Evolutionary conservation across 345 rosid genomes (phyloP), one percentile per base, ranked within the genome.

Genomic region (Lumnitzera racemosa): DNA sequence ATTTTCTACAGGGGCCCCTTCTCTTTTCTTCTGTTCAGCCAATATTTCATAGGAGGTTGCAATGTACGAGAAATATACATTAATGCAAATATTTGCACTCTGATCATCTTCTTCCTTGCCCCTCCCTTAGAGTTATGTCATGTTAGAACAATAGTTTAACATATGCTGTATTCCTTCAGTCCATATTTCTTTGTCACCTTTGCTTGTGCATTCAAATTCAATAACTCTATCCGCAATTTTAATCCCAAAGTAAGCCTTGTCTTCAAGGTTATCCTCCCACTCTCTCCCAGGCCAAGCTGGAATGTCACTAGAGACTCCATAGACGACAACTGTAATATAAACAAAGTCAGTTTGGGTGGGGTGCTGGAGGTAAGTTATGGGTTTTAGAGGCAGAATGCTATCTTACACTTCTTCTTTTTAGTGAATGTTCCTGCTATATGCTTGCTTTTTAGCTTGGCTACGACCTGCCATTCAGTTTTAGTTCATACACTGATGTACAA

Each of bases 341-440:
- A 31, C 46, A 57, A 50, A n/a, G 57, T 60, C 56, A 29, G 36
- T 54, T 51, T 56, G 51, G 47, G 17, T 68, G 16, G 12, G 47
- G 4, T 20, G 31, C 31, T 27, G 49, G 59, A 58, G 51, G 29
- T 52, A 46, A 13, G 15, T 58, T 65, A 62, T 59, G 70, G 49
- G 13, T 11, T 61, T 51, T 58, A 15, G 16, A 15, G 51, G 64
- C 23, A 59, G 47, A 57, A 70, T 72, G 55, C 29, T 64, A 66
- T 16, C 89, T 80, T 79, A 89, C 98, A 76, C 56, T 89, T 91
- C 76, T 86, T 88, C 61, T 80, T 86, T 70, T 89, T 91, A 31
- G 90, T 85, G 77, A 87, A 89, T 65, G 98, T 81, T 66, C 96
- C 96, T 67, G 80, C 96, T 70, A 89, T 86, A 70, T 85, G 86